Conservation (phyloP, 164 flowering plant genomes). For the Brasenia schreberi region DNA sequence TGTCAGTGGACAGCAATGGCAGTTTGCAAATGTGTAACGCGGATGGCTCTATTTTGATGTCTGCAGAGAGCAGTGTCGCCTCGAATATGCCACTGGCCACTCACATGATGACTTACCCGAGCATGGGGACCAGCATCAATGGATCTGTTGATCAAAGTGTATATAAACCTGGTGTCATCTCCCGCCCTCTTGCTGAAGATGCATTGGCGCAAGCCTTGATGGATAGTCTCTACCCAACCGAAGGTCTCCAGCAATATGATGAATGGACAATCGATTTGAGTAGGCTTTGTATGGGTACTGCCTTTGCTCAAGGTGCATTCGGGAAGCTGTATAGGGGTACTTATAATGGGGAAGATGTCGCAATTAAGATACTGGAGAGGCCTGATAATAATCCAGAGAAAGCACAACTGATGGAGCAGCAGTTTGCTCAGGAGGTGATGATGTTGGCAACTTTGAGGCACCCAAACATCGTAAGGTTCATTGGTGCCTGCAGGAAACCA, state of each 20-base stretch:
- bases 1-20: conserved; percentile 27
- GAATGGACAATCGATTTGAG: conserved; percentile 13
- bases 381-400: conserved; percentile 6
- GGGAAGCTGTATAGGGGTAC: conserved; percentile 10
- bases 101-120: neutral
- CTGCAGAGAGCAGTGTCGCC: conserved; percentile 28
- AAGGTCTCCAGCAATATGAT: conserved; percentile 9
- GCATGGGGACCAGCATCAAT: neutral
- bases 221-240: conserved; percentile 7
- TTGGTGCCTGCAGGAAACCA: conserved; percentile 10
- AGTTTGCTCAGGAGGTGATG: conserved; percentile 11
- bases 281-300: conserved; percentile 8
- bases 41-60: conserved; percentile 23
- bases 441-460: conserved; percentile 10
- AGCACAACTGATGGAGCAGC: conserved; percentile 11
- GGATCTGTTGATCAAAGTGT: neutral
- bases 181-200: conserved; percentile 3
- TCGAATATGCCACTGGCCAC: conserved; percentile 6
- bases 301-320: conserved; percentile 9
- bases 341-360: conserved; percentile 10
- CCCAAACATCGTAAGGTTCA: conserved; percentile 9
- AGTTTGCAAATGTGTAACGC: conserved; percentile 21
- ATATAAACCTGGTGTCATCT: neutral
- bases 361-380: conserved; percentile 10
- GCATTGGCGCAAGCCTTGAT: conserved; percentile 10